Conservation (phyloP, 2,329 filamentous ascomycete species). For the Penicillium sp. region DNA sequence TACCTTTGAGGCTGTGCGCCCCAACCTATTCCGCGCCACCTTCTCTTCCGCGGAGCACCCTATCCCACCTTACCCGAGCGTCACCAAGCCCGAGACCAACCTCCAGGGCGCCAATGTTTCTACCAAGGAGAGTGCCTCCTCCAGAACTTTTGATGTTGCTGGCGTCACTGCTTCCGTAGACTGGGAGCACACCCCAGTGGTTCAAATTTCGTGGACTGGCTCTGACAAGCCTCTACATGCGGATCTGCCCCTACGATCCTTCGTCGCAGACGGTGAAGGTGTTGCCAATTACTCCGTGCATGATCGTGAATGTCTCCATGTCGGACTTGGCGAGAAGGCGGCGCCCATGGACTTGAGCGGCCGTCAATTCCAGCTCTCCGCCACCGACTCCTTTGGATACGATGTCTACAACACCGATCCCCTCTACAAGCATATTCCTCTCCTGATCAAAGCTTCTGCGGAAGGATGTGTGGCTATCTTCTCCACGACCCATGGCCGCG, state of each 20-base stretch:
- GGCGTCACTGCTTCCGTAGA: constrained; percentile 58
- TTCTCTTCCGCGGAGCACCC: constrained; percentile 65
- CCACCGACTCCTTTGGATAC: constrained; percentile 73
- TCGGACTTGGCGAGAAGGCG: constrained; percentile 71
- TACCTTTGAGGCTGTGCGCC: constrained; percentile 62
- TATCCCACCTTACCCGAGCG: constrained; percentile 66
- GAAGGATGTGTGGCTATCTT: constrained; percentile 67
- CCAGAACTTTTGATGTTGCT: constrained; percentile 50
- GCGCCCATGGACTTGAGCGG: constrained; percentile 73
- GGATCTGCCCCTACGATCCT: constrained; percentile 68
- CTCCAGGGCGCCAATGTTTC: constrained; percentile 36
- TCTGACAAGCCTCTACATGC: constrained; percentile 58
- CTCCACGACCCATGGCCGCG: constrained; percentile 66
- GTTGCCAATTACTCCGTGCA: constrained; percentile 67
- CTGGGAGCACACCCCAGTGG: constrained; percentile 60
- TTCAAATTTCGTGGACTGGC: constrained; percentile 58
- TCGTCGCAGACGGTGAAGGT: constrained; percentile 62
- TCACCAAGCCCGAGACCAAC: constrained; percentile 47
- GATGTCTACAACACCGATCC: constrained; percentile 71
- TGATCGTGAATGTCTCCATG: constrained; percentile 64
- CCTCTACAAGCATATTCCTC: constrained; percentile 74
- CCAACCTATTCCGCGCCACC: constrained; percentile 68
- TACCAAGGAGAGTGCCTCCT: constrained; percentile 35
- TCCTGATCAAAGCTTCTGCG: constrained; percentile 68
- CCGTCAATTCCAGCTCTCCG: constrained; percentile 66